phyloP scores from a whole-genome alignment of 1,284 basidiomycete genomes.

The Serendipita sp. region DNA sequence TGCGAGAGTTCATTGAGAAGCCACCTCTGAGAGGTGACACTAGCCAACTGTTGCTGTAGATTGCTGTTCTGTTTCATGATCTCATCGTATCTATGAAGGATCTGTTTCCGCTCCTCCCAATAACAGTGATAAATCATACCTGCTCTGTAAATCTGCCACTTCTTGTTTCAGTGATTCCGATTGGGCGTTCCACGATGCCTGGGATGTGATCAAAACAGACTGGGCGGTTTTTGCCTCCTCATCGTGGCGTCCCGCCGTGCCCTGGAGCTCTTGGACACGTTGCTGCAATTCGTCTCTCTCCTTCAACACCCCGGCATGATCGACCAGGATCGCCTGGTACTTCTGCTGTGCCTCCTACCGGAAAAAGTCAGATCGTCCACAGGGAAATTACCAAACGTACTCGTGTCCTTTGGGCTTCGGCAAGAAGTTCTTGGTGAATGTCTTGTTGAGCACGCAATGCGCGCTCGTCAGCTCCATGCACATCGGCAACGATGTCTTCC shows the following conservation, averaged over 20 bases:
- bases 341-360: conserved; percentile 61
- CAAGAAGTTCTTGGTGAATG: conserved; percentile 48
- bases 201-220: conserved; percentile 53
- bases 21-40: conserved; percentile 68
- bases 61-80: conserved; percentile 63
- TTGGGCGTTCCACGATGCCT: conserved; percentile 69
- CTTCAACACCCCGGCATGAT: conserved; percentile 75
- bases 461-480: conserved; percentile 52
- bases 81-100: conserved; percentile 48
- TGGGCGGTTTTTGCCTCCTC: conserved; percentile 57
- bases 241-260: conserved; percentile 38
- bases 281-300: conserved; percentile 48
- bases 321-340: conserved; percentile 65
- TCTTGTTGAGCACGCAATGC: conserved; percentile 47
- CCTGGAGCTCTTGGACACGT: conserved; percentile 39
- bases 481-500: conserved; percentile 62
- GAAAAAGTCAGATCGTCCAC: not conserved
- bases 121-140: conserved; percentile 28
- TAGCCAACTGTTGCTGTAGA: conserved; percentile 74
- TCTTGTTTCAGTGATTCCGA: conserved; percentile 66
- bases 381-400: conserved; percentile 23
- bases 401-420: conserved; percentile 57
- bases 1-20: conserved; percentile 38
- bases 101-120: not conserved
- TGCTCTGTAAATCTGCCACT: conserved; percentile 49